These are phyloP conservation scores for Telfairia occidentalis DNA, from an alignment of 331 rosid genomes.

Conservation along the genomic window DNA sequence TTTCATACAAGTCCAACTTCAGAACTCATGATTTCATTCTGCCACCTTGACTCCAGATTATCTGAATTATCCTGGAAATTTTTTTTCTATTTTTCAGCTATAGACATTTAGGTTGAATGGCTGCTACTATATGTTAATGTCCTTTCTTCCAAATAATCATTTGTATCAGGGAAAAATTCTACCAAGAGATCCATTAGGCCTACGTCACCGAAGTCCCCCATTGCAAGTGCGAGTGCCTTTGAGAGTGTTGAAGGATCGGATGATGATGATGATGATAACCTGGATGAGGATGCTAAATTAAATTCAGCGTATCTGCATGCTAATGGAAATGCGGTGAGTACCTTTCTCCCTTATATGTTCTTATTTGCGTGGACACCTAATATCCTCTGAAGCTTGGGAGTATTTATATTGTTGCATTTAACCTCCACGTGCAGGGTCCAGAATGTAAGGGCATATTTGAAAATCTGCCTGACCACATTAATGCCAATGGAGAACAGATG, in stretches of 20 bases:
- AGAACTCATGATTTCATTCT: neutral
- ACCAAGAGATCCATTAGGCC: constrained; percentile 52
- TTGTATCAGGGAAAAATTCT: constrained; percentile 55
- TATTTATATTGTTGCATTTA: neutral
- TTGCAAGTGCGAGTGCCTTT: constrained; percentile 77
- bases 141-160: constrained; percentile 1
- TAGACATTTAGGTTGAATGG: neutral
- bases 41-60: neutral
- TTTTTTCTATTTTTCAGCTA: neutral
- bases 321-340: constrained; percentile 72
- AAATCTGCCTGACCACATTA: constrained; percentile 54
- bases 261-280: constrained; percentile 49
- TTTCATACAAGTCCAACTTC: neutral
- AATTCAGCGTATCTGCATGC: constrained; percentile 48
- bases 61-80: neutral
- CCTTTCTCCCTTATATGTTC: neutral
- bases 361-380: neutral
- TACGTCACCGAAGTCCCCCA: constrained; percentile 86
- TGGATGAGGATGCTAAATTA: constrained; percentile 36
- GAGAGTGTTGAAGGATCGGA: constrained; percentile 92
- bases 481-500: constrained; percentile 58
- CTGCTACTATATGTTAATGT: neutral
- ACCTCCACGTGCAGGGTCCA: constrained; percentile 42
- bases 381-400: neutral
- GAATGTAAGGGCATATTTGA: constrained; percentile 45